Percentiles rank a stretch among this genome's conserved stretches.
Evolutionary conservation across 1,284 basidiomycete genomes (phyloP).

Genomic region (Apiotrichum porosum): DNA sequence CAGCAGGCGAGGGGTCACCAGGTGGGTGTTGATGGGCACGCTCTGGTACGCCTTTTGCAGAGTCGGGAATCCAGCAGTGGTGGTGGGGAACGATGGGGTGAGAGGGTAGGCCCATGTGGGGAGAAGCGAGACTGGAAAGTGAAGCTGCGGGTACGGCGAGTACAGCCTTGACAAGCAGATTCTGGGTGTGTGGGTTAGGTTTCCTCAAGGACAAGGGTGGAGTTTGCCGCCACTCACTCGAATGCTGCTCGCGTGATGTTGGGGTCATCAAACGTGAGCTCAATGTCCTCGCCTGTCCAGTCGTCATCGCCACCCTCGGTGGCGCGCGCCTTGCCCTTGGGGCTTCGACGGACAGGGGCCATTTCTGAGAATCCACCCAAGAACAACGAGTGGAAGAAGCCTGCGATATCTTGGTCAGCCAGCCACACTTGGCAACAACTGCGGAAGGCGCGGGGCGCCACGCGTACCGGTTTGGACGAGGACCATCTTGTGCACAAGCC

Average conservation of each 20-base stretch:
- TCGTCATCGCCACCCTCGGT: conserved; percentile 8
- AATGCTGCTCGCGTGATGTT: conserved; percentile 74
- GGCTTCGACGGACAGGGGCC: conserved; percentile 5
- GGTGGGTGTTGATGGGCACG: conserved; percentile 56
- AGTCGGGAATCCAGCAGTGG: conserved; percentile 56
- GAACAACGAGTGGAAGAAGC: conserved; percentile 79
- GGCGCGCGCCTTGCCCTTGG: conserved; percentile 20
- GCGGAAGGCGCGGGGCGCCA: not conserved
- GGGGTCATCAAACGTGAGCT: conserved; percentile 71
- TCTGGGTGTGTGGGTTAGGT: conserved; percentile 49
- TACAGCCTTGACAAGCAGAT: conserved; percentile 77
- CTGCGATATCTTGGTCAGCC: conserved; percentile 52
- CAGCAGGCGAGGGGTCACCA: conserved; percentile 73
- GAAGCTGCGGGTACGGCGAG: conserved; percentile 72
- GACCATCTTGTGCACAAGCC: conserved; percentile 73
- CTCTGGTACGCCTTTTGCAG: conserved; percentile 60
- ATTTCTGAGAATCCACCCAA: conserved; percentile 67
- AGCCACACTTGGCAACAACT: not conserved
- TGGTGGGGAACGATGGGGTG: conserved; percentile 59
- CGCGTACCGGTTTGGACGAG: conserved; percentile 73
- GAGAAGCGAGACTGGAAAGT: conserved; percentile 61
- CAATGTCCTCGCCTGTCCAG: conserved; percentile 53
- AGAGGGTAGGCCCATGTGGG: conserved; percentile 65
- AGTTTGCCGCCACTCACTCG: conserved; percentile 44
- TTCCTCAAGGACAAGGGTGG: too few species aligned